These are phyloP conservation scores for Pythium biforme DNA, from an alignment of 352 stramenopile species.

Conservation along the genomic window DNA sequence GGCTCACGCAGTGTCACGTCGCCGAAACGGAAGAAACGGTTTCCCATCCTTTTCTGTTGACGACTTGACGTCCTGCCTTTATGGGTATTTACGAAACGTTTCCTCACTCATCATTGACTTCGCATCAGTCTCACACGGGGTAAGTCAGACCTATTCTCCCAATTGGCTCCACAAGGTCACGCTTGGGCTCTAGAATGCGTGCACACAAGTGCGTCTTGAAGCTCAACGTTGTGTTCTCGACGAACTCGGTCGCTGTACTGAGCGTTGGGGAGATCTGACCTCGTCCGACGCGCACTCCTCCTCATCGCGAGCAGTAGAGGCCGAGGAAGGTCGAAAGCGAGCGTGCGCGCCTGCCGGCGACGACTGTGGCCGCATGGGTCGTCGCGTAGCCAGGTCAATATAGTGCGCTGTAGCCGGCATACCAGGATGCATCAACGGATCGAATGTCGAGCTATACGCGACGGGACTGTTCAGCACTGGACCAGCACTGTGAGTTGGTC, in stretches of 20 bases:
- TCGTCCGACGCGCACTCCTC: not conserved
- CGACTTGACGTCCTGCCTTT: too few relatives aligned
- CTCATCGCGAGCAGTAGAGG: not conserved
- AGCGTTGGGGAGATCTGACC: not conserved
- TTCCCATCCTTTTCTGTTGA: too few relatives aligned
- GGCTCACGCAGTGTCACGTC: too few relatives aligned
- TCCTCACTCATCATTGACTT: too few relatives aligned
- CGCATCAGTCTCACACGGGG: too few relatives aligned
- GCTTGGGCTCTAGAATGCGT: too few relatives aligned
- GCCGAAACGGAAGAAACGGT: too few relatives aligned
- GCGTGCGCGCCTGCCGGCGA: constrained; percentile 31
- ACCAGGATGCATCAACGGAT: not conserved
- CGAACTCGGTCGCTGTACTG: not conserved
- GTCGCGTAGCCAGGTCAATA: constrained; percentile 16
- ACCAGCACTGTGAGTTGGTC: constrained; percentile 23
- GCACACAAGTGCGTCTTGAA: too few relatives aligned
- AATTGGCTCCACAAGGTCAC: too few relatives aligned
- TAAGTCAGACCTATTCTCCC: too few relatives aligned
- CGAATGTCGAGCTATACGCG: not conserved
- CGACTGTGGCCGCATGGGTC: constrained; percentile 46
- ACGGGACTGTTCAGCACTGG: not conserved
- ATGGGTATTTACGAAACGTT: too few relatives aligned
- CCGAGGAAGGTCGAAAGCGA: constrained; percentile 4
- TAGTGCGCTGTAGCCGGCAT: not conserved
- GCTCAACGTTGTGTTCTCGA: not conserved